Percentiles rank a stretch among this genome's conserved stretches.
Evolutionary conservation across 1,284 basidiomycete species (phyloP).

Genomic region (Salmacisia buchloeana): DNA sequence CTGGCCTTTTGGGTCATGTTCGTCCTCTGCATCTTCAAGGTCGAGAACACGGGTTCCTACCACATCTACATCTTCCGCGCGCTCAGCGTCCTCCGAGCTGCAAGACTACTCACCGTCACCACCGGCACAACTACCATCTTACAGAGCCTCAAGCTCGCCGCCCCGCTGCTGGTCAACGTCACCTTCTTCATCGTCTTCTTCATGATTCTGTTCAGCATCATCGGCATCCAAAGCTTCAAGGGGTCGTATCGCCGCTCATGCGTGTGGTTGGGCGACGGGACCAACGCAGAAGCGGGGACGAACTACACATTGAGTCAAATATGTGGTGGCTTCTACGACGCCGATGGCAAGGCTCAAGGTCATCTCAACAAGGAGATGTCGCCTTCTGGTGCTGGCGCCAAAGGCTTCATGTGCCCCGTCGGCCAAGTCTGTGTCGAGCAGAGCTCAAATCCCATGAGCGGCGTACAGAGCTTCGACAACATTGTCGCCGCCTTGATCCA

Average conservation of each 20-base stretch:
- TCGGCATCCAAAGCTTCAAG: constrained; percentile 48
- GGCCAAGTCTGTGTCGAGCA: constrained; percentile 49
- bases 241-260: constrained; percentile 46
- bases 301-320: constrained; percentile 40
- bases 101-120: constrained; percentile 78
- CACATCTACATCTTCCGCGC: constrained; percentile 87
- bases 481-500: constrained; percentile 77
- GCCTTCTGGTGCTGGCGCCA: constrained; percentile 16
- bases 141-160: constrained; percentile 82
- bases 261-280: constrained; percentile 38
- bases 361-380: neutral
- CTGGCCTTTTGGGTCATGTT: constrained; percentile 73
- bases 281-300: constrained; percentile 24
- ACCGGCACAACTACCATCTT: constrained; percentile 91
- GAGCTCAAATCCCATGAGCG: constrained; percentile 62
- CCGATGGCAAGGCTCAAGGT: neutral
- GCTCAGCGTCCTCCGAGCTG: constrained; percentile 76
- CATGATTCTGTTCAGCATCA: constrained; percentile 71
- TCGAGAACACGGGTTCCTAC: constrained; percentile 61
- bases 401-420: constrained; percentile 48
- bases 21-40: constrained; percentile 61
- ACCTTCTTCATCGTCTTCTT: constrained; percentile 87
- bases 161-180: constrained; percentile 79
- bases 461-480: constrained; percentile 81
- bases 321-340: constrained; percentile 40